Evolutionary conservation across 2,329 filamentous ascomycete genomes (phyloP).

Genomic region (Boeremia exigua): DNA sequence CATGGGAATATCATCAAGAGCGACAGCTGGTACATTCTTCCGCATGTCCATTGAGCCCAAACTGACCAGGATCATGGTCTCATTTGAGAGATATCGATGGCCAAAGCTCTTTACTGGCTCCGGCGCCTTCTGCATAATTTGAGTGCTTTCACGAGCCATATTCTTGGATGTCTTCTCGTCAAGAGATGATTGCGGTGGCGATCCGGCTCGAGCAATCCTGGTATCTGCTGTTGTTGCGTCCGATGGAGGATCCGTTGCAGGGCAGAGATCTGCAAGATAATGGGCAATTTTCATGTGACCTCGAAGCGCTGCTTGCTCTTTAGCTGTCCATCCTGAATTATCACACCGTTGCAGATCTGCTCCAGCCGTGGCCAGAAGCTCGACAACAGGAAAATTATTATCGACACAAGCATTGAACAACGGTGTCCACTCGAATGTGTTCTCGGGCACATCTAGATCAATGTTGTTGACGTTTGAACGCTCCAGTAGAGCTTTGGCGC

Average conservation of each 20-base stretch:
- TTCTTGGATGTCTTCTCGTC: constrained; percentile 52
- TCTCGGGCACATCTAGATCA: constrained; percentile 78
- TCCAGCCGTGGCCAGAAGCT: constrained; percentile 78
- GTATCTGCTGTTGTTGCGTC: constrained; percentile 36
- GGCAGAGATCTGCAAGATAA: constrained; percentile 66
- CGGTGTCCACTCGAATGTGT: constrained; percentile 92
- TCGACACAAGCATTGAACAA: constrained; percentile 92
- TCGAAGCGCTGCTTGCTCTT: constrained; percentile 88
- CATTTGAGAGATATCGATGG: constrained; percentile 88
- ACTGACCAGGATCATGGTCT: constrained; percentile 89
- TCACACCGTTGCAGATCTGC: constrained; percentile 78
- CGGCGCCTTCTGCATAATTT: constrained; percentile 55
- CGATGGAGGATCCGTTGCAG: constrained; percentile 37
- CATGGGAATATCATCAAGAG: constrained; percentile 85
- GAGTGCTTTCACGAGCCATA: constrained; percentile 48
- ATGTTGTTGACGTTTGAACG: constrained; percentile 74
- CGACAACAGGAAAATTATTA: constrained; percentile 75
- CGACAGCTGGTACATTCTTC: constrained; percentile 80
- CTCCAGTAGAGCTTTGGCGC: constrained; percentile 75
- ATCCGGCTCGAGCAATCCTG: constrained; percentile 44
- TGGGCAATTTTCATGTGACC: constrained; percentile 84
- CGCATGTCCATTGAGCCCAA: constrained; percentile 94
- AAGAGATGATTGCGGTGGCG: constrained; percentile 64
- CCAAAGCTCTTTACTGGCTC: constrained; percentile 95
- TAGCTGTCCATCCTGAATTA: constrained; percentile 90